Percentiles rank a stretch among this genome's conserved stretches.
phyloP scores from a whole-genome alignment of 345 rosid species.

The Luvunga scandens region DNA sequence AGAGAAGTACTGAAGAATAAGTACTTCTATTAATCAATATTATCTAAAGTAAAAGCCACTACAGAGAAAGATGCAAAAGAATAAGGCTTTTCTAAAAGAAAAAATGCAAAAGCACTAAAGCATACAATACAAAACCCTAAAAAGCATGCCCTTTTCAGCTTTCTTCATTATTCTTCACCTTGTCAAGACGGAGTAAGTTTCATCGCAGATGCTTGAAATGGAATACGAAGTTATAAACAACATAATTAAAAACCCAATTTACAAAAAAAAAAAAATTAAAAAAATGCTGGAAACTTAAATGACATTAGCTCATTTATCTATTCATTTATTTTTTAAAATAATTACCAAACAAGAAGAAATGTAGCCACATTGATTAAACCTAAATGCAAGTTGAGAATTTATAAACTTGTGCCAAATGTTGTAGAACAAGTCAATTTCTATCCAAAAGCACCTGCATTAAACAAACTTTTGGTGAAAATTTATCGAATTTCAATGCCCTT shows the following conservation, averaged over 20 bases:
- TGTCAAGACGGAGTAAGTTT: not conserved
- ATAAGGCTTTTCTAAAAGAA: slow-evolving; percentile 16
- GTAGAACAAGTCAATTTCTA: not conserved
- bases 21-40: slow-evolving; percentile 8
- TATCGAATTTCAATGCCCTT: not conserved
- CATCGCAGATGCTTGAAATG: not conserved
- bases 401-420: not conserved
- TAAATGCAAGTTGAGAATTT: slow-evolving; percentile 5
- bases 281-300: too few relatives aligned
- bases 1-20: not conserved
- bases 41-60: slow-evolving; percentile 11
- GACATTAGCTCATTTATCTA: too few relatives aligned
- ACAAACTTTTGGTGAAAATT: not conserved
- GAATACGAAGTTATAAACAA: not conserved
- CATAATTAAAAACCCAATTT: not conserved
- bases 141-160: not conserved
- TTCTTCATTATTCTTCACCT: not conserved
- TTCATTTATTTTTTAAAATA: not conserved
- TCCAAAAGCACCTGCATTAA: slow-evolving; percentile 1
- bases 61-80: slow-evolving; percentile 28
- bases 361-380: not conserved
- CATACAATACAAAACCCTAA: not conserved
- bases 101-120: slow-evolving; percentile 21
- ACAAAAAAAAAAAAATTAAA: not conserved
- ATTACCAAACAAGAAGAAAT: not conserved